Evolutionary conservation across 1,284 basidiomycete species (phyloP).

Genomic region (Cryptococcus depauperatus): DNA sequence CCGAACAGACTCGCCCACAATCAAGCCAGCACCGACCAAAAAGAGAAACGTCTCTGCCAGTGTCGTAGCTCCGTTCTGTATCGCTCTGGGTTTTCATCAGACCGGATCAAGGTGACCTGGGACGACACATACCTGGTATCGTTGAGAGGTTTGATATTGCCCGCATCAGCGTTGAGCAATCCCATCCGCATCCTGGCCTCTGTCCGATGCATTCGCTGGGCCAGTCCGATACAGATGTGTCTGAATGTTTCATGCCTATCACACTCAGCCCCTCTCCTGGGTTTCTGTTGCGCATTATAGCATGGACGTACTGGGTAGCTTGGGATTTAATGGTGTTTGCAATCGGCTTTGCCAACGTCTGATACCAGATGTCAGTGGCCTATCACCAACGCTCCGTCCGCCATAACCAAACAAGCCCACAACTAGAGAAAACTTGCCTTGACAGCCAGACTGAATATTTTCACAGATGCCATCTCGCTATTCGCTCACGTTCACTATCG

Average conservation of each 20-base stretch:
- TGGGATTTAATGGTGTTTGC: constrained; percentile 64
- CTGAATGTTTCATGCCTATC: constrained; percentile 70
- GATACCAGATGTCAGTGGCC: neutral
- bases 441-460: constrained; percentile 59
- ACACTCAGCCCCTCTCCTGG: neutral
- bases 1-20: constrained; percentile 70
- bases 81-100: constrained; percentile 53
- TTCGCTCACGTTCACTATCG: no score
- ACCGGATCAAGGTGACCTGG: neutral
- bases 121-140: constrained; percentile 58
- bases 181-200: constrained; percentile 70
- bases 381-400: constrained; percentile 2
- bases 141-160: constrained; percentile 69
- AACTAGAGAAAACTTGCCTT: constrained; percentile 49
- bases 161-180: constrained; percentile 68
- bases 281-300: neutral
- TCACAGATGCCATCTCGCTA: constrained; percentile 66
- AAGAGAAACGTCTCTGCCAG: constrained; percentile 83
- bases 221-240: constrained; percentile 63
- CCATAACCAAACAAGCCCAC: neutral
- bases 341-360: constrained; percentile 82
- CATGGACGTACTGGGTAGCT: constrained; percentile 59
- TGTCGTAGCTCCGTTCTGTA: constrained; percentile 78
- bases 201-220: constrained; percentile 61
- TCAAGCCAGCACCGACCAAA: constrained; percentile 63